A percentile compares a stretch with the other conserved stretches of the same genome.
These are phyloP conservation scores for Sicyos baderoa DNA, from an alignment of 306 rosid genomes.

Conservation along the genomic window DNA sequence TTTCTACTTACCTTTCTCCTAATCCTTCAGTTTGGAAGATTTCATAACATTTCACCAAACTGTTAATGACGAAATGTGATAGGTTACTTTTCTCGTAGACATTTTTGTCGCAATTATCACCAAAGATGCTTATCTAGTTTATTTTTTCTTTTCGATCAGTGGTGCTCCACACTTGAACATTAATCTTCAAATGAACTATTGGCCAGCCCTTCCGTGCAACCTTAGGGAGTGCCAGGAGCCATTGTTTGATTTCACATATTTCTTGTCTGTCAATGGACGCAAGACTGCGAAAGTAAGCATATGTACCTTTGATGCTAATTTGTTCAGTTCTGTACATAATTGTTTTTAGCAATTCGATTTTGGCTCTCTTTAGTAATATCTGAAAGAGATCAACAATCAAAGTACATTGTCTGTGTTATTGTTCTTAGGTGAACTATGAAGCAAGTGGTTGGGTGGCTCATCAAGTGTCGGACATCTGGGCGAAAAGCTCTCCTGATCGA, in stretches of 20 bases:
- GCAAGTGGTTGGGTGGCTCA: slow-evolving; percentile 89
- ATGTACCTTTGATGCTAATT: slow-evolving; percentile 14
- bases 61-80: neutral
- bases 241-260: slow-evolving; percentile 55
- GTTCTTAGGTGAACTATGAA: slow-evolving; percentile 70
- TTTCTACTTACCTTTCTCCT: neutral
- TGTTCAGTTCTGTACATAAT: neutral
- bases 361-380: neutral
- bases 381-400: neutral
- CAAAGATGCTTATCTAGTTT: slow-evolving; percentile 22
- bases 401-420: neutral
- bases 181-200: slow-evolving; percentile 92
- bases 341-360: neutral
- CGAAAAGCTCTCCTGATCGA: slow-evolving; percentile 78
- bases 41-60: neutral
- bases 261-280: slow-evolving; percentile 55
- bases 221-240: slow-evolving; percentile 89
- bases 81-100: neutral
- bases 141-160: slow-evolving; percentile 35
- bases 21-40: neutral
- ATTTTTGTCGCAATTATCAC: neutral
- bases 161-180: slow-evolving; percentile 93
- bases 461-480: slow-evolving; percentile 93
- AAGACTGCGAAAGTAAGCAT: slow-evolving; percentile 79
- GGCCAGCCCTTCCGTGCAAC: slow-evolving; percentile 93